Base-by-base conservation (phyloP, 805 yeast species). In the Debaryomyces prosopidis region DNA sequence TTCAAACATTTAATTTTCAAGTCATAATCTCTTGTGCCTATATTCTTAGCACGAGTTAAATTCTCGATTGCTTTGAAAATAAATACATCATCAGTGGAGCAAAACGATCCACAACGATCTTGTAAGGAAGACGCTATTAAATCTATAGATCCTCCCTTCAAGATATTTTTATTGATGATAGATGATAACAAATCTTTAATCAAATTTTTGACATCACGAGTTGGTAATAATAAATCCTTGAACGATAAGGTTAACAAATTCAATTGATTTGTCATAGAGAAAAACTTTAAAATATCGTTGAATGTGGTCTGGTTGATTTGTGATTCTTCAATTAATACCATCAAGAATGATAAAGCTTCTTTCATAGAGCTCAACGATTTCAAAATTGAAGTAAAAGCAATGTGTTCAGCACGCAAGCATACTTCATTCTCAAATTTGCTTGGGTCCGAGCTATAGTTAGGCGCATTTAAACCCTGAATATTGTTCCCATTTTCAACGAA, bases 31-130 rank as follows among this genome's bases (percentile, higher is more conserved):
- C 80, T 79, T 19, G 73, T 65, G 1, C 88, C 89, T 48, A 82
- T 80, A 46, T 82, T 87, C 57, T 85, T 87, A 1, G 98, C 97
- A 55, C 85, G 83, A 46, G 92, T 87, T 56, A 94, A 73, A 62
- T 87, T 90, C 63, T 94, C 99, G 55, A 90, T 83, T 0, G 97
- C 98, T 65, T 92, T 87, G 74, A 91, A 94, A 11, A 94, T 88
- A 48, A 90, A 77, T 20, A 94, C 97, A 65, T 94, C 99, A 53
- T 87, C 89, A 12, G 96, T 82, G 0, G 97, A 89, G 59, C 98
- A 94, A 66, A 90, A 94, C 0, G 96, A 83, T 1, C 96, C 96
- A 72, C 99, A 94, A 48, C 92, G 84, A 44, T 89, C 95, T 65
- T 94, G 96, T 42, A 94, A 71, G 1, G 91, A 82, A 30, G 84